Percentiles rank a stretch among this genome's conserved stretches.
These are phyloP conservation scores for Chaetoscypha palmicola DNA, from an alignment of 2,329 filamentous ascomycete genomes.

Conservation along the genomic window DNA sequence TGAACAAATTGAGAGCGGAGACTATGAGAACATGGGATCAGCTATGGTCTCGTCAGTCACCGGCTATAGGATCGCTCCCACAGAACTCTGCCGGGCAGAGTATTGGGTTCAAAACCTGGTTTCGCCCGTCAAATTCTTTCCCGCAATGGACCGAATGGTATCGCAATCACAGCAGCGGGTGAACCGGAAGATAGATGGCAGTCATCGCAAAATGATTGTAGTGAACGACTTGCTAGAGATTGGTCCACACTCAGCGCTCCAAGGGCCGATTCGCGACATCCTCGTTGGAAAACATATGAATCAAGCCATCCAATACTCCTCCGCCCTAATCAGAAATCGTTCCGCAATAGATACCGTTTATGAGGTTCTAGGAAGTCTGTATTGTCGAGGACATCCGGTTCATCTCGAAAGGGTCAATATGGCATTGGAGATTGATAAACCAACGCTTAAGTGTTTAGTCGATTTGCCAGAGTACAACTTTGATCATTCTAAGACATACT, in stretches of 20 bases:
- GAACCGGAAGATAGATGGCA: neutral
- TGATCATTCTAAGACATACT: conserved; percentile 45
- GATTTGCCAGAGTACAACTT: conserved; percentile 46
- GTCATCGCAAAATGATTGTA: neutral
- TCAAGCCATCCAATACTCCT: neutral
- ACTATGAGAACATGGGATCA: neutral
- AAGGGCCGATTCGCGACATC: conserved; percentile 2
- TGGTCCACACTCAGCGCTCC: conserved; percentile 11
- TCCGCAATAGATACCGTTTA: neutral
- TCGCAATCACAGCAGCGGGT: neutral
- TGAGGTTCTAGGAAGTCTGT: neutral
- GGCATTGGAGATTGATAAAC: neutral
- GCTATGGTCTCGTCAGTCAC: conserved; percentile 39
- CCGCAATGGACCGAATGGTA: conserved; percentile 28
- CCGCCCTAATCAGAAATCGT: neutral
- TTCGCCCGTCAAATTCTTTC: conserved; percentile 37
- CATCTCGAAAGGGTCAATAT: neutral
- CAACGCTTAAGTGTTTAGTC: conserved; percentile 29
- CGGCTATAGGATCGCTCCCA: conserved; percentile 15
- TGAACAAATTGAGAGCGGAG: neutral
- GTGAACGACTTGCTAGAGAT: conserved; percentile 9
- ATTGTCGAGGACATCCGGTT: conserved; percentile 1
- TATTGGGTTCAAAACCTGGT: conserved; percentile 43
- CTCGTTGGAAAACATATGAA: neutral
- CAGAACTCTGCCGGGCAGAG: conserved; percentile 20